Percentiles rank a stretch among this genome's conserved stretches.
Evolutionary conservation across 768 basidiomycete species (phyloP).

Genomic region (Symmetrospora coprosmae): DNA sequence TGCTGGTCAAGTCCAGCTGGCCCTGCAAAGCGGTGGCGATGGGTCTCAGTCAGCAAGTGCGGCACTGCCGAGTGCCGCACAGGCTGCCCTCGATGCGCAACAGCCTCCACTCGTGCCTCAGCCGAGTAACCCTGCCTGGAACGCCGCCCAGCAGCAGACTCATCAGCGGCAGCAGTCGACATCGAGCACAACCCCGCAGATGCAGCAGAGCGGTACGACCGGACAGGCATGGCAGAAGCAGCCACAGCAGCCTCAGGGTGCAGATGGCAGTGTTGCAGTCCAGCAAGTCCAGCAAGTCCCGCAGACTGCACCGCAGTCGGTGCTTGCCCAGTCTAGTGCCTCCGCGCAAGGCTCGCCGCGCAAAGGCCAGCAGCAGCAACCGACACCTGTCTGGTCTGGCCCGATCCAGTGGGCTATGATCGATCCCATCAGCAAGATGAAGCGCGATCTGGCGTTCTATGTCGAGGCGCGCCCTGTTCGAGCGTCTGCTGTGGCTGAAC

Average conservation of each 20-base stretch:
- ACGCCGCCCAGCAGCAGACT: background rate
- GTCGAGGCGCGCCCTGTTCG: slow-evolving; percentile 17
- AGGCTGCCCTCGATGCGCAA: background rate
- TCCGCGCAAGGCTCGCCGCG: no score
- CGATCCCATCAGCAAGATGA: slow-evolving; percentile 7
- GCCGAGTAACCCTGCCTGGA: background rate
- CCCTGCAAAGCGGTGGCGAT: no score
- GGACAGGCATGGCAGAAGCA: no score
- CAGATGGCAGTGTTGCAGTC: no score
- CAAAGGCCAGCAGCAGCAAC: background rate
- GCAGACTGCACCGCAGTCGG: no score
- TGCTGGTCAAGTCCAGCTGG: no score
- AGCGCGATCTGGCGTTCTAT: slow-evolving; percentile 10
- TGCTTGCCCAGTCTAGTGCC: background rate
- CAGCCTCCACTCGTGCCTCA: background rate
- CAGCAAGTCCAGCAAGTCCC: no score
- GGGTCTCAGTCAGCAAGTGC: no score
- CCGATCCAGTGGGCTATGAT: slow-evolving; percentile 11
- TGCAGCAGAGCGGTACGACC: no score
- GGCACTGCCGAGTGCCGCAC: no score
- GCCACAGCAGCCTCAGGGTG: no score
- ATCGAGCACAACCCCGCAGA: background rate
- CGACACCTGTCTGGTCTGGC: slow-evolving; percentile 16
- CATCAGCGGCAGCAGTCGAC: background rate
- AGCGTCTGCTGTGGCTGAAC: slow-evolving; percentile 1